Conservation (phyloP, 2,329 filamentous ascomycete species). For the Berkeleyomyces basicola region DNA sequence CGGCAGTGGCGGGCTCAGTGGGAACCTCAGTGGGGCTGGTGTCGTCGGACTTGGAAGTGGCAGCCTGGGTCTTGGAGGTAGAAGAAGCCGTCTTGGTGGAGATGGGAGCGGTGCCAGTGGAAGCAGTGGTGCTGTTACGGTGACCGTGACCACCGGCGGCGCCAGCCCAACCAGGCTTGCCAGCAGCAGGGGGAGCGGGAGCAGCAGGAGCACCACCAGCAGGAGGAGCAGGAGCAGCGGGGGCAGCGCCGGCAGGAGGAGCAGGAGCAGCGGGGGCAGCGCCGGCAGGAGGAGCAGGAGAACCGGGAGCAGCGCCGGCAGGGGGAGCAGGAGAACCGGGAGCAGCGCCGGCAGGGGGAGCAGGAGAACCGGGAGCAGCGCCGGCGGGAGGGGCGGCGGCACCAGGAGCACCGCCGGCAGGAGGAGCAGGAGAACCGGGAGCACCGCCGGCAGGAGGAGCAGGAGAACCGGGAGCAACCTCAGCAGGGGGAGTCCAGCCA, state of each 20-base stretch:
- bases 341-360: not conserved
- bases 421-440: not conserved
- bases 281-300: not conserved
- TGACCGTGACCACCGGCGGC: not conserved
- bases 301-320: not conserved
- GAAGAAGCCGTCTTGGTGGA: not conserved
- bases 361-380: not conserved
- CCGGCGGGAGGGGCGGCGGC: not conserved
- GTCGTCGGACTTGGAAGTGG: not conserved
- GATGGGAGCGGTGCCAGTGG: not conserved
- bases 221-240: not conserved
- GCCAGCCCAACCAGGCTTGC: not conserved
- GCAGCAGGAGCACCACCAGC: not conserved
- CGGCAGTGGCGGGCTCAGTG: conserved; percentile 3
- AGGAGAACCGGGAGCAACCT: too few relatives aligned
- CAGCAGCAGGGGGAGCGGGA: not conserved
- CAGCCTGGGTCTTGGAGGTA: not conserved
- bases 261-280: not conserved
- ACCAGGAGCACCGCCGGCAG: not conserved
- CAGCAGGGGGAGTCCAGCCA: not conserved
- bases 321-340: not conserved
- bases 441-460: not conserved
- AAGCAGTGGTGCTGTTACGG: not conserved
- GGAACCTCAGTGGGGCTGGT: not conserved
- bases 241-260: not conserved